Percentiles rank a stretch among this genome's conserved stretches.
Evolutionary conservation across 441 rosid species (phyloP).

Genomic region (Jatropha multifida): DNA sequence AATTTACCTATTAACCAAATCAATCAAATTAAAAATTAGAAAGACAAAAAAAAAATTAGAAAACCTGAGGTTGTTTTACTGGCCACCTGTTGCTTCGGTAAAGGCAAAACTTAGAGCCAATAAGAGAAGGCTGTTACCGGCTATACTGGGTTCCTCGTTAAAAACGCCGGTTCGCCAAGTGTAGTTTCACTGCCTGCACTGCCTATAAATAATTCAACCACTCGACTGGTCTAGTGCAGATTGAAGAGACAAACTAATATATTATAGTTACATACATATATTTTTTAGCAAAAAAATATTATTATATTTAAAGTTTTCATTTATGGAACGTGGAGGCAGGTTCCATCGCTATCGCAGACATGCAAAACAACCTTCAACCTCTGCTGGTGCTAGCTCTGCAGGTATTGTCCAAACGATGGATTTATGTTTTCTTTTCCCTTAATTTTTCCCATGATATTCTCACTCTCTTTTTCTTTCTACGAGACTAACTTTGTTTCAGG

Average conservation of each 20-base stretch:
- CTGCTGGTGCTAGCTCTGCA: conserved; percentile 5
- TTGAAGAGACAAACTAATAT: neutral
- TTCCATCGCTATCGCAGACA: conserved; percentile 25
- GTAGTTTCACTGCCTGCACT: neutral
- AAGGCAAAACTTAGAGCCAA: conserved; percentile 4
- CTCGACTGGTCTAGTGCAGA: neutral
- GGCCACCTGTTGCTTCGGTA: conserved; percentile 6
- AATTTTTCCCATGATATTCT: neutral
- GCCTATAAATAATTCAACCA: conserved; percentile 13
- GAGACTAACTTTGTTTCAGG: too few relatives aligned
- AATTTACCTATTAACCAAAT: neutral
- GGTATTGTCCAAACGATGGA: neutral
- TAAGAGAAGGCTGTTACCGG: conserved; percentile 11
- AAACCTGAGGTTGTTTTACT: neutral
- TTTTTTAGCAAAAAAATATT: neutral
- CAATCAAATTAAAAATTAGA: neutral
- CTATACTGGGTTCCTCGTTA: conserved; percentile 3
- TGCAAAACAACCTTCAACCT: conserved; percentile 12
- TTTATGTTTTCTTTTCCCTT: neutral
- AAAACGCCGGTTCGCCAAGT: conserved; percentile 9
- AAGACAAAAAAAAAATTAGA: neutral
- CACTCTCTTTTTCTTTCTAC: neutral
- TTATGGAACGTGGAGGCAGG: conserved; percentile 25
- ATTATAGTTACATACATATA: neutral
- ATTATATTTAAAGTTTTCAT: neutral